These are phyloP conservation scores for Gardenia jasminoides DNA, from an alignment of 257 asterid species.

Conservation along the genomic window DNA sequence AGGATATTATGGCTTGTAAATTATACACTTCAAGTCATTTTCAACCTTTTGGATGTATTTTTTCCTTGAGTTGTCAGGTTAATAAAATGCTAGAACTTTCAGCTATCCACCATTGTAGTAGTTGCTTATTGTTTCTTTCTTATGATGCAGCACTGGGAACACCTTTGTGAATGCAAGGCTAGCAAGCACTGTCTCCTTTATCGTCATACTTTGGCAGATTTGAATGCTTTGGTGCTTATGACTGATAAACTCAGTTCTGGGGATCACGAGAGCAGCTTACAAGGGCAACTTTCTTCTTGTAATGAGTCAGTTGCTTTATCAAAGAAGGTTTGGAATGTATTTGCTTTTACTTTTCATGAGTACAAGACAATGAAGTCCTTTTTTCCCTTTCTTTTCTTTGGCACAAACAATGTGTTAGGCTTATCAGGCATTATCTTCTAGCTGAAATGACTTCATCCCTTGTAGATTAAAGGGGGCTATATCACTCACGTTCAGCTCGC, in stretches of 20 bases:
- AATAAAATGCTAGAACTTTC: slow-evolving; percentile 16
- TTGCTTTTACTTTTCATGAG: background rate
- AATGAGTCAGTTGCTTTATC: slow-evolving; percentile 45
- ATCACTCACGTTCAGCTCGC: slow-evolving; percentile 68
- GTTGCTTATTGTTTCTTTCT: background rate
- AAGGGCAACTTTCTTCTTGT: slow-evolving; percentile 34
- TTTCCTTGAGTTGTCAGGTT: too few species aligned
- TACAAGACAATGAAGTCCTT: background rate
- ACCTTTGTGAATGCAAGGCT: slow-evolving; percentile 89
- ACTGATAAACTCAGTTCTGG: slow-evolving; percentile 37
- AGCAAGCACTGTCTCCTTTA: slow-evolving; percentile 64
- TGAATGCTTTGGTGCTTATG: slow-evolving; percentile 58
- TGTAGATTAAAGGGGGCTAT: slow-evolving; percentile 70
- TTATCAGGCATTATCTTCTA: background rate
- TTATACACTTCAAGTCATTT: background rate
- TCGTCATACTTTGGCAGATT: slow-evolving; percentile 80
- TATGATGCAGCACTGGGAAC: slow-evolving; percentile 81
- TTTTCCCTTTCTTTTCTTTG: background rate
- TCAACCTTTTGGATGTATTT: background rate
- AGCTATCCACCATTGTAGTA: background rate
- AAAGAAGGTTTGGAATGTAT: slow-evolving; percentile 55
- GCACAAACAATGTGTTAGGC: background rate
- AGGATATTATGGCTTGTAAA: slow-evolving; percentile 11
- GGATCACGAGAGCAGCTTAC: slow-evolving; percentile 38
- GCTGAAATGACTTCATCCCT: slow-evolving; percentile 18